Conservation (phyloP, 2,329 filamentous ascomycete genomes). For the Aspergillus latus region DNA sequence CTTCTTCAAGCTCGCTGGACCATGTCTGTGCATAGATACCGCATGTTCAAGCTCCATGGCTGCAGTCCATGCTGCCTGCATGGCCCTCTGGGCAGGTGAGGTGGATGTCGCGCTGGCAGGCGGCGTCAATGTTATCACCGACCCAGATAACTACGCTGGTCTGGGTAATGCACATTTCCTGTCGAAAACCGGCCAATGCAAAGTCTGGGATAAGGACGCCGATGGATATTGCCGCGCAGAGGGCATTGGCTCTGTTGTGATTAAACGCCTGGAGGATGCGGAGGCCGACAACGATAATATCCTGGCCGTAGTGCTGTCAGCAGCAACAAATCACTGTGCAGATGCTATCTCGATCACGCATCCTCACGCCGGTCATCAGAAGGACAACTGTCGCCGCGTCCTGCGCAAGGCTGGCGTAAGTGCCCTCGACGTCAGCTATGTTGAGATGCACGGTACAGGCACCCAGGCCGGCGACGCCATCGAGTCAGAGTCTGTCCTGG, state of each 20-base stretch:
- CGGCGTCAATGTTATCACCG: slow-evolving; percentile 69
- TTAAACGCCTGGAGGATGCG: slow-evolving; percentile 54
- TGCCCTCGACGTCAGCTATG: slow-evolving; percentile 38
- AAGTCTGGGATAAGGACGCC: slow-evolving; percentile 49
- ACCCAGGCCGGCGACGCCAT: slow-evolving; percentile 42
- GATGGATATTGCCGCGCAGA: slow-evolving; percentile 58
- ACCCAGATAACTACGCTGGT: slow-evolving; percentile 73
- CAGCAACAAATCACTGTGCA: slow-evolving; percentile 46
- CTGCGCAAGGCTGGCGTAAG: slow-evolving; percentile 29
- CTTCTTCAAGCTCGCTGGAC: slow-evolving; percentile 72
- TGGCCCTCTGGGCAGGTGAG: slow-evolving; percentile 68
- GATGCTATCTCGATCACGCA: slow-evolving; percentile 48
- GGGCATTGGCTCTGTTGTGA: slow-evolving; percentile 48
- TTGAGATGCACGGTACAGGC: slow-evolving; percentile 45
- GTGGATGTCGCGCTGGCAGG: slow-evolving; percentile 78
- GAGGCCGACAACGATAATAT: slow-evolving; percentile 48
- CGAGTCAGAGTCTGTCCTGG: slow-evolving; percentile 38
- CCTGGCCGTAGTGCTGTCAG: slow-evolving; percentile 44
- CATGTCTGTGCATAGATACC: slow-evolving; percentile 69
- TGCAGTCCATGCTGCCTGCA: slow-evolving; percentile 69
- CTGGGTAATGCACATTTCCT: slow-evolving; percentile 55
- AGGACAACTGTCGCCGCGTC: no score
- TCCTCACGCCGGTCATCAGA: slow-evolving; percentile 31
- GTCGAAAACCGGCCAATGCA: slow-evolving; percentile 46
- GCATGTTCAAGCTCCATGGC: slow-evolving; percentile 65